Conservation (phyloP, 1,284 basidiomycete genomes). For the Mixia osmundae region DNA sequence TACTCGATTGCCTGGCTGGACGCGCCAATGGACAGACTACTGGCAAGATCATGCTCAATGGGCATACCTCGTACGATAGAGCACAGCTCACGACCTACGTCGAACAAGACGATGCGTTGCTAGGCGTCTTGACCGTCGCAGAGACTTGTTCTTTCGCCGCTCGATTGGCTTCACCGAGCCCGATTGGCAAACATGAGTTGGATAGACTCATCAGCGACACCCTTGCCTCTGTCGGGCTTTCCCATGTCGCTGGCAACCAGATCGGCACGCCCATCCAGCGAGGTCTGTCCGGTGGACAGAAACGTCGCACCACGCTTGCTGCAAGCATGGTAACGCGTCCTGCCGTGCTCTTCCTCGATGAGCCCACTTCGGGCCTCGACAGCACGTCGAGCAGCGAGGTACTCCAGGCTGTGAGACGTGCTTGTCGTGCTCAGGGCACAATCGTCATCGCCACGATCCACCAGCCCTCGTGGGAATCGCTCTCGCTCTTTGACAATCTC, state of each 20-base stretch:
- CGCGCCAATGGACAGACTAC: conserved; percentile 14
- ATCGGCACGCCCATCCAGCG: conserved; percentile 25
- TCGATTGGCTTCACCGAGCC: conserved; percentile 13
- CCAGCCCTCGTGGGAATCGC: conserved; percentile 21
- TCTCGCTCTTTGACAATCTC: conserved; percentile 18
- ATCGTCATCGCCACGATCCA: conserved; percentile 23
- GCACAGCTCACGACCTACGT: conserved; percentile 18
- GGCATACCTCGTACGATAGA: conserved; percentile 2
- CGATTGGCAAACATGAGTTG: conserved; percentile 2
- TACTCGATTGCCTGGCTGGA: conserved; percentile 22
- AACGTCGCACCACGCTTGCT: conserved; percentile 22
- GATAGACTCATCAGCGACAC: conserved; percentile 12
- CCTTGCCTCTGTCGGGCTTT: conserved; percentile 19
- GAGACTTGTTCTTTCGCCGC: conserved; percentile 23
- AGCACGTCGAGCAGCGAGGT: background rate
- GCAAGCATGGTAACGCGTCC: conserved; percentile 21
- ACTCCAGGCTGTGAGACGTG: conserved; percentile 8
- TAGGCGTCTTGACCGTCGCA: conserved; percentile 23
- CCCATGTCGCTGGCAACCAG: conserved; percentile 15
- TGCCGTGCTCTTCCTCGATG: conserved; percentile 24
- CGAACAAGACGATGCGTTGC: conserved; percentile 24
- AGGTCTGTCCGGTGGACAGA: conserved; percentile 25
- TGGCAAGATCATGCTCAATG: conserved; percentile 10
- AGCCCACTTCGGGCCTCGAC: conserved; percentile 22
- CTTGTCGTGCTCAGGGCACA: conserved; percentile 17